Evolutionary conservation across 2,329 filamentous ascomycete genomes (phyloP), one percentile per base, ranked within the genome.

Genomic region (Fusarium domesticum): DNA sequence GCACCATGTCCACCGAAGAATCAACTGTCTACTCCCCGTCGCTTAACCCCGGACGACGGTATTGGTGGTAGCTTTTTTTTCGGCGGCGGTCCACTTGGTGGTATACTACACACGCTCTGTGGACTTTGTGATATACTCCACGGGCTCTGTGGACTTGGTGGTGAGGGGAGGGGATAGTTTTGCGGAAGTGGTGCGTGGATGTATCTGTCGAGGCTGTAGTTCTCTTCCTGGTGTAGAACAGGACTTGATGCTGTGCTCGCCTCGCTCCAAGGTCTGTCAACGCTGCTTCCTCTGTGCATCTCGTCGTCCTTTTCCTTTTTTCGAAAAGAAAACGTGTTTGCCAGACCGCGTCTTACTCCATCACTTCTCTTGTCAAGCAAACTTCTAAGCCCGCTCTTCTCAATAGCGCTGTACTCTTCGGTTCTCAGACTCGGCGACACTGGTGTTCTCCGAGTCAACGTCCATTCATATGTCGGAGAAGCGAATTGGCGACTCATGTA

Each of bases 301-400:
- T 50, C 52, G 17, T 53, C 53, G 25, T 73, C 70, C 45, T 71
- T 72, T 55, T 75, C 75, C 57, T 72, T 75, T 38, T 62, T 65
- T 10, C 72, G 70, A 49, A 80, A 78, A 0, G 68, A 64, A 50
- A 80, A 79, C 0, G 74, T 75, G 45, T 78, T 78, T 11, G 71
- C 74, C 2, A 81, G 61, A 0, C 76, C 76, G 36, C 73, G 74
- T 30, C 77, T 67, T 16, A 80, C 71, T 18, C 69, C 71, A n/a
- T 78, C 75, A 53, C 77, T 81, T 54, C 70, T 77, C 62, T 75
- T 77, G 51, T 81, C 78, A 37, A 81, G 64, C 17, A 69, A 70
- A 35, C 65, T 73, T 35, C 78, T 68, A 37, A 81, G 65, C 0
- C 74, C 74, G 2, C 76, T 80, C 53, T 75, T 76, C 54, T 80